These are phyloP conservation scores for Diaporthe australafricana DNA, from an alignment of 2,329 filamentous ascomycete species.

Conservation along the genomic window DNA sequence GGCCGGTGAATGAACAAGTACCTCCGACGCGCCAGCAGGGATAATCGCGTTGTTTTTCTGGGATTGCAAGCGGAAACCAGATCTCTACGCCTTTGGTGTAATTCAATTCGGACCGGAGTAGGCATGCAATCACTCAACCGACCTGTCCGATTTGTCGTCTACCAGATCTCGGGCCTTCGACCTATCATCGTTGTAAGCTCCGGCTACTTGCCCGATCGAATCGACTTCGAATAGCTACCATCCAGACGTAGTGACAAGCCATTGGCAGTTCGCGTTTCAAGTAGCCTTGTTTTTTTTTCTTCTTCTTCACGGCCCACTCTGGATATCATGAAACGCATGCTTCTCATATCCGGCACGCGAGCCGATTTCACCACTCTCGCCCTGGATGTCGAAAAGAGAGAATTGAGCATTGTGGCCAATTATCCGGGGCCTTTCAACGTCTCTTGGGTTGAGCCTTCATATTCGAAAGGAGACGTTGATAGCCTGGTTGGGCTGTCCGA, in stretches of 20 bases:
- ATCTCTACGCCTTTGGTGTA: not conserved
- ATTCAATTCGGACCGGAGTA: not conserved
- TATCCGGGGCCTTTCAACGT: not conserved
- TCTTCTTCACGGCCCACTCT: no score
- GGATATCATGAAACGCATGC: not conserved
- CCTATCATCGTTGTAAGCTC: not conserved
- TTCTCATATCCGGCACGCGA: not conserved
- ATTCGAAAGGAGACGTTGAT: not conserved
- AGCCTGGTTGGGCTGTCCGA: not conserved
- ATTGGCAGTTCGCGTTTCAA: not conserved
- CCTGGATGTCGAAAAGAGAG: not conserved
- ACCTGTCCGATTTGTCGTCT: not conserved
- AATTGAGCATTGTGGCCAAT: not conserved
- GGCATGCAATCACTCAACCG: not conserved
- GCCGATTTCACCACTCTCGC: not conserved
- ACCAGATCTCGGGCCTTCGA: no score
- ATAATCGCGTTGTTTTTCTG: not conserved
- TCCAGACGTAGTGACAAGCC: not conserved
- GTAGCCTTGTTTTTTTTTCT: not conserved
- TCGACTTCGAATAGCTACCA: not conserved
- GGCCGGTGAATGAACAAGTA: not conserved
- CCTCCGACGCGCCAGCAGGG: not conserved
- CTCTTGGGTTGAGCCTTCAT: conserved; percentile 2
- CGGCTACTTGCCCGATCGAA: not conserved
- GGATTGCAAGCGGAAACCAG: not conserved